phyloP scores from a whole-genome alignment of 345 rosid species.

The Syzygium aqueum region DNA sequence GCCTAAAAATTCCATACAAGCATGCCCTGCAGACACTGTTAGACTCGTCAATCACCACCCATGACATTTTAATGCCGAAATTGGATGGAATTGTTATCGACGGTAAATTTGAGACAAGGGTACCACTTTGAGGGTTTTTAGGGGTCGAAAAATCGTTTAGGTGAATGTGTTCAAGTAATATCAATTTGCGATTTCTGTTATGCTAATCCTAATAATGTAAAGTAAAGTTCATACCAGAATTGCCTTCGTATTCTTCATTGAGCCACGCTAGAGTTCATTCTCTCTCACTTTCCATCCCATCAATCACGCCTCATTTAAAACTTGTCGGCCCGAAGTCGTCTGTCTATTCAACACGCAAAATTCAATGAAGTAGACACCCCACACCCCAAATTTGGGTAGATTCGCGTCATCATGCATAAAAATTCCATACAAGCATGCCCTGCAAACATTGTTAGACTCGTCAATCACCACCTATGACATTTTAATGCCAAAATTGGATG shows the following conservation, averaged over 20 bases:
- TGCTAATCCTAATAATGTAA: neutral
- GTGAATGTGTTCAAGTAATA: neutral
- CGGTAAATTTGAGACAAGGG: neutral
- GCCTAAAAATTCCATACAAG: too few relatives aligned
- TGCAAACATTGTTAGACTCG: too few relatives aligned
- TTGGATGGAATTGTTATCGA: neutral
- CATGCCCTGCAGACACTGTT: neutral
- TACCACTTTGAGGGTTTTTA: neutral
- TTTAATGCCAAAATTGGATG: too few relatives aligned
- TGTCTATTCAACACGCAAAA: neutral
- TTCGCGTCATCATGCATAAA: too few relatives aligned
- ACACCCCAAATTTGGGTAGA: too few relatives aligned
- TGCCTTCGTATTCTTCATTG: neutral
- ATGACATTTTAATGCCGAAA: neutral
- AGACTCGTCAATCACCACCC: accelerated
- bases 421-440: too few relatives aligned
- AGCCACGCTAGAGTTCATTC: neutral
- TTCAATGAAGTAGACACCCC: neutral
- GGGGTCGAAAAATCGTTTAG: too few relatives aligned
- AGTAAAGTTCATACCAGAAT: neutral
- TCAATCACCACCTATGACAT: too few relatives aligned
- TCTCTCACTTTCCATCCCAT: neutral
- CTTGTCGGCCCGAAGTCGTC: neutral
- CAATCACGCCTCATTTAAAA: neutral
- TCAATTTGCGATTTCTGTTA: too few relatives aligned